Base-by-base conservation (phyloP, 2,329 filamentous ascomycete genomes). In the Spiromastix sp. region DNA sequence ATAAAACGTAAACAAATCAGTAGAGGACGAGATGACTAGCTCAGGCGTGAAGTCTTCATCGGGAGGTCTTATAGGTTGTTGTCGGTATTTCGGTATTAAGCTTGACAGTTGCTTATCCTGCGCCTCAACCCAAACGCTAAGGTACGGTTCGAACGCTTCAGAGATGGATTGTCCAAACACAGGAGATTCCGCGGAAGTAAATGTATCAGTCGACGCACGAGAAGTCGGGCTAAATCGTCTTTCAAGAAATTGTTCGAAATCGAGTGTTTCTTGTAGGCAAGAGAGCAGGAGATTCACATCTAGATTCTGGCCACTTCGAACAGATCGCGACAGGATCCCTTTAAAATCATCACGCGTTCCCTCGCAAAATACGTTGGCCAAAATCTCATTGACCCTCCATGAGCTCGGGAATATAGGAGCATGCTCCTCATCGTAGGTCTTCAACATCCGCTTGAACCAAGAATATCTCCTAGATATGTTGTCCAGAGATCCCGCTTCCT, bases 1-100 rank as follows among this genome's bases (percentile, higher is more conserved):
- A 63, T 98, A 98, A 55, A 95, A 94, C 51, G 94, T 85, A 61
- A 98, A 98, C 0, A 98, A 73, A 54, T 98, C 91, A 30, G 93
- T 95, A 3, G 91, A 93, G 0, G 91, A 96, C 2, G 81, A 71
- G 39, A 95, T 89, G 38, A 98, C 89, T 29, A 85, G 78, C 55
- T 93, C 85, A 0, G 83, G 70, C 27, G 85, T 84, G 57, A 96
- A 96, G 37, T 98, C 91, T 48, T 98, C 91, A 46, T 95, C 91
- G 0, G 73, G 66, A 3, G 84, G 77, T 26, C 86, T 71, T 2
- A 93, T 70, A 0, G 85, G 81, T 48, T 94, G 85, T 40, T 72
- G 74, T 45, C 82, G 84, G 60, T 96, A 96, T 55, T 78, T 85
- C 0, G 86, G 86, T 44, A 98, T 84, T 61, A 96, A 77, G 5